These are phyloP conservation scores for Nemania sp. DNA, from an alignment of 2,329 filamentous ascomycete genomes.

Conservation along the genomic window DNA sequence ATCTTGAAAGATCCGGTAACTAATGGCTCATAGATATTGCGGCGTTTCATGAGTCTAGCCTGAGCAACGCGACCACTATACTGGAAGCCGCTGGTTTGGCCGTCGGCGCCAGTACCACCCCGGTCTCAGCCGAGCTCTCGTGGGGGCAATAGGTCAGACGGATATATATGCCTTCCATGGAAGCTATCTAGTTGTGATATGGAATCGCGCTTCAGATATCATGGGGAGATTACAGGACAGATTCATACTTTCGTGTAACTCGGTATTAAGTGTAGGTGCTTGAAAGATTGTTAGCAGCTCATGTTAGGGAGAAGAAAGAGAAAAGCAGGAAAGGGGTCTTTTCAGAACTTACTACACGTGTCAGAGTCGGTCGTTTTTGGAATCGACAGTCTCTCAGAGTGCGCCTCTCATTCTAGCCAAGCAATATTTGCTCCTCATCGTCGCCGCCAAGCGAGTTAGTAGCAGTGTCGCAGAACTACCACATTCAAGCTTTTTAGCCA, in stretches of 20 bases:
- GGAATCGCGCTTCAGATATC: neutral
- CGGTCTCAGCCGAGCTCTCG: conserved; percentile 18
- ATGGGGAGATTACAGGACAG: neutral
- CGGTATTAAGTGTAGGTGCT: neutral
- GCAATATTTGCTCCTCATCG: no score
- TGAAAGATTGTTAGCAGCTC: neutral
- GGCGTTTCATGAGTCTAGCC: neutral
- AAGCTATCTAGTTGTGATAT: no score
- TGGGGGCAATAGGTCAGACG: neutral
- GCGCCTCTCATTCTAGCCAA: no score
- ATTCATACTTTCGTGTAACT: neutral
- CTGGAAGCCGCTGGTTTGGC: conserved; percentile 3
- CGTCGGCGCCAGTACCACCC: conserved; percentile 2
- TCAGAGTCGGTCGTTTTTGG: no score
- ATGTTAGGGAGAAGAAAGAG: no score
- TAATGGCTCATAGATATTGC: neutral
- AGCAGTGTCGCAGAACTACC: no score
- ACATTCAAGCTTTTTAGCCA: no score
- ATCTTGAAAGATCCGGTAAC: no score
- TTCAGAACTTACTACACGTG: no score
- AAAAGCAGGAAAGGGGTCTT: no score
- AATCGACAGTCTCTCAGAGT: no score
- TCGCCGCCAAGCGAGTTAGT: no score
- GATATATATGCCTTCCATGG: neutral
- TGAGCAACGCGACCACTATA: conserved; percentile 19